Conservation (phyloP, 2,329 filamentous ascomycete species). For the Alternaria solani region DNA sequence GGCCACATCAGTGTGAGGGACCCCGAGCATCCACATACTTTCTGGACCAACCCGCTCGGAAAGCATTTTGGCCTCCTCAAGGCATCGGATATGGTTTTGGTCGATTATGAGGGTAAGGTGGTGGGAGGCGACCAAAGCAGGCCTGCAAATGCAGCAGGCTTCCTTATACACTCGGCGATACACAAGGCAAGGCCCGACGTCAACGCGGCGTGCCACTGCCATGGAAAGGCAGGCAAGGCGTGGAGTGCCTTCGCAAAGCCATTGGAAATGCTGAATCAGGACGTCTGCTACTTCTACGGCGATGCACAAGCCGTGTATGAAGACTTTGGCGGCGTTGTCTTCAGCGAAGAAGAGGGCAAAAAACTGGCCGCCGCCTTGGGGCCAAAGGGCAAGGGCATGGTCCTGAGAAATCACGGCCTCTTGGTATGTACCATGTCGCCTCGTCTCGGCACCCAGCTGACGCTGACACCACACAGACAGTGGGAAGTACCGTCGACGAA, state of each 20-base stretch:
- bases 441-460: neutral
- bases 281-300: constrained; percentile 69
- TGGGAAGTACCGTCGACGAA: constrained; percentile 76
- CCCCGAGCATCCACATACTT: constrained; percentile 66
- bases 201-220: constrained; percentile 73
- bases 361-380: constrained; percentile 71
- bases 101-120: constrained; percentile 69
- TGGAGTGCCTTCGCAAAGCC: constrained; percentile 71
- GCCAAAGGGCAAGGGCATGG: constrained; percentile 66
- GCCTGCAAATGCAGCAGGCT: constrained; percentile 72
- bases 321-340: constrained; percentile 70
- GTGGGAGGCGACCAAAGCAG: constrained; percentile 68
- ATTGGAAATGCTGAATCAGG: constrained; percentile 76
- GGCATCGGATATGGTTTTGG: constrained; percentile 71
- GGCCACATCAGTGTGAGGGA: constrained; percentile 73
- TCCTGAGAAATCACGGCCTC: constrained; percentile 76
- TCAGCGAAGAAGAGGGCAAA: constrained; percentile 69
- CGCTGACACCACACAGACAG: constrained; percentile 55
- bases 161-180: constrained; percentile 73
- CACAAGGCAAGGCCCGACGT: constrained; percentile 72
- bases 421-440: constrained; percentile 48
- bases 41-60: constrained; percentile 75
- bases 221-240: constrained; percentile 71
- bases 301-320: constrained; percentile 71
- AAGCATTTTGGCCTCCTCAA: constrained; percentile 71